A percentile compares a stretch with the other conserved stretches of the same genome.
phyloP scores from a whole-genome alignment of 169 alveolate species.

The Babesia ovata region DNA sequence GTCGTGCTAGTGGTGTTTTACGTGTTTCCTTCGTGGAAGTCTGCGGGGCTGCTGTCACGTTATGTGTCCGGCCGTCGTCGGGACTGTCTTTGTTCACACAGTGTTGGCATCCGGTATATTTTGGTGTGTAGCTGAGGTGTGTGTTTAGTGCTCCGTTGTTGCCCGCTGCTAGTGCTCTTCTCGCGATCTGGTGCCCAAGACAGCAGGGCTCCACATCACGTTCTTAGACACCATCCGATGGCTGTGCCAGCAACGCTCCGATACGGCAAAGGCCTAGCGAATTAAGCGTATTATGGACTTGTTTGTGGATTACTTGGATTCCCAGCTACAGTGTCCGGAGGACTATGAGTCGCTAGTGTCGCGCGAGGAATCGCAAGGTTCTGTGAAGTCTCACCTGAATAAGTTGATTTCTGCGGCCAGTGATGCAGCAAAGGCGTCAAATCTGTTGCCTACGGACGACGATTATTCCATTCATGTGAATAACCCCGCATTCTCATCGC shows the following conservation, averaged over 20 bases:
- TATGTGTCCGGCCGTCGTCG: not conserved
- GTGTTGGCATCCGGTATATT: not conserved
- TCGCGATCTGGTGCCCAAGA: not conserved
- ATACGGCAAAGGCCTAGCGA: too few species aligned
- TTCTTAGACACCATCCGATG: too few species aligned
- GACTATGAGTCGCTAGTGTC: constrained; percentile 17
- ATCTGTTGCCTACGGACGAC: constrained; percentile 13
- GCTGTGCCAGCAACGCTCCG: too few species aligned
- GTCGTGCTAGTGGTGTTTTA: not conserved
- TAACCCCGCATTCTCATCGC: constrained; percentile 3
- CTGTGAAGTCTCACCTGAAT: constrained; percentile 31
- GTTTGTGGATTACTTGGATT: constrained; percentile 51
- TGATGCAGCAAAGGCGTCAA: constrained; percentile 14
- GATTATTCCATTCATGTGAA: constrained; percentile 13
- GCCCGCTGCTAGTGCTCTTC: too few species aligned
- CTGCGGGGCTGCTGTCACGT: not conserved
- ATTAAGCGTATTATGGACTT: constrained; percentile 40
- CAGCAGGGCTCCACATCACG: too few species aligned
- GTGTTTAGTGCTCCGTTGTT: too few species aligned
- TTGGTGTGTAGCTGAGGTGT: too few species aligned
- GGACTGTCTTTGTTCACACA: not conserved
- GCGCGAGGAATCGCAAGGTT: not conserved
- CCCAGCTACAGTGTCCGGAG: constrained; percentile 52
- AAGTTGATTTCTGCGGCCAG: constrained; percentile 29
- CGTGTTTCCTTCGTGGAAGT: not conserved